These are phyloP conservation scores for Wolfiporia cocos DNA, from an alignment of 1,284 basidiomycete genomes.

Conservation along the genomic window DNA sequence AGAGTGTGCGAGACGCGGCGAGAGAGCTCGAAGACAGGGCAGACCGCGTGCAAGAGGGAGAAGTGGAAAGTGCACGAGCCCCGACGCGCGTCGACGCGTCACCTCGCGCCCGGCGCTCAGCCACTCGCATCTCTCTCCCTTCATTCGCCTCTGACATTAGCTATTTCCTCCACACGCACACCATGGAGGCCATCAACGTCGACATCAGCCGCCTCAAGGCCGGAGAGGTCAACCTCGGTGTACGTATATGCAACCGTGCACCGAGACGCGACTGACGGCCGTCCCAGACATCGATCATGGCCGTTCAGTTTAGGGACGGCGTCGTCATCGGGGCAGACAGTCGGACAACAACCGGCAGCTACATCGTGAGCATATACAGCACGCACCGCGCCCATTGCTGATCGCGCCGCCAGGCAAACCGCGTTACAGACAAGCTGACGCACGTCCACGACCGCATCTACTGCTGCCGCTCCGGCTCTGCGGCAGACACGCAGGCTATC, in stretches of 20 bases:
- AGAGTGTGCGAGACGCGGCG: constrained; percentile 8
- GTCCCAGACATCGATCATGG: constrained; percentile 96
- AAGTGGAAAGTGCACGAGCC: constrained; percentile 5
- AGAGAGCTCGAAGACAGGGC: constrained; percentile 15
- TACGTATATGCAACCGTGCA: constrained; percentile 37
- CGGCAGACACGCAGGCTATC: constrained; percentile 96
- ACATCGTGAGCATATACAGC: constrained; percentile 90
- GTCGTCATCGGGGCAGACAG: constrained; percentile 97
- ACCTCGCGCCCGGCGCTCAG: constrained; percentile 22
- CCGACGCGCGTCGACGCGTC: constrained; percentile 57
- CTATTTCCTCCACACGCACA: constrained; percentile 18
- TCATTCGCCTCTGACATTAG: constrained; percentile 14
- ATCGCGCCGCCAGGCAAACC: constrained; percentile 92
- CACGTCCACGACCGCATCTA: constrained; percentile 97
- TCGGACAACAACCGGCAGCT: constrained; percentile 94
- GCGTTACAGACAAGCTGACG: constrained; percentile 98
- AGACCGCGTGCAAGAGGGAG: constrained; percentile 27
- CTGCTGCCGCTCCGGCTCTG: constrained; percentile 97
- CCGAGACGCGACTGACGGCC: not conserved
- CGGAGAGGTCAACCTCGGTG: constrained; percentile 93
- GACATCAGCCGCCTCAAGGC: constrained; percentile 78
- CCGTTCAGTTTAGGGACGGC: constrained; percentile 92
- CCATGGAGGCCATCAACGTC: constrained; percentile 54
- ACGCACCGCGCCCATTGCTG: too few relatives aligned
- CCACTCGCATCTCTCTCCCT: constrained; percentile 13